Base-by-base conservation (phyloP, 257 asterid species). In the Nicotiana benthamiana region DNA sequence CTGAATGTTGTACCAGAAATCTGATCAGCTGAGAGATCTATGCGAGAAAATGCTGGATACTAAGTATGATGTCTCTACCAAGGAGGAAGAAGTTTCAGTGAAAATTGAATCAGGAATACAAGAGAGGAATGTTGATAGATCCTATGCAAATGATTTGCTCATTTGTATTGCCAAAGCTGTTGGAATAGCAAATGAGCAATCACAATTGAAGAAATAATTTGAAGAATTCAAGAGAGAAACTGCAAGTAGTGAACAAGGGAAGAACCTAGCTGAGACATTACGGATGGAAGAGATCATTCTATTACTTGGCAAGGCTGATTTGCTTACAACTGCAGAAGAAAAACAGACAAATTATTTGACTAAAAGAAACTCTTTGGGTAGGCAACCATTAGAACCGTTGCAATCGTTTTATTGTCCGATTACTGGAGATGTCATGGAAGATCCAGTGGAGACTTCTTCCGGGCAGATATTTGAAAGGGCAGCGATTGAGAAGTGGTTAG, bases 321-420 rank as follows among this genome's bases (percentile, higher is more conserved):
- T 82, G 52, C 80, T 84, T 24, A 80, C 83, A 11, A 80, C 86
- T 60, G 79, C 85, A 1, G 76, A 67, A 65, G 89, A 88, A 13
- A 88, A 83, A 60, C 79, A 83, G 63, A 85, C 24, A 30, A 88
- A 83, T 70, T 88, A 88, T 46, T 72, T 83, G 27, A 85, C 77
- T 20, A 87, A 86, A 60, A 82, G 90, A 0, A 81, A 86, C 81
- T 83, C 89, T 8, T 74, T 88, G 60, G 92, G 90, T 5, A 80
- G 85, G 22, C 80, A 82, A 65, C 80, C 82, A 57, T 78, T 87
- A 12, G 92, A 88, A 46, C 92, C 92, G 46, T 85, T 88, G 22
- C 89, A 56, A n/a, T 88, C 92, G 0, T 88, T 88, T 75, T 83
- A 80, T 5, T 88, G 92, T 12, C 92, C 89, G 11, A 88, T 88